Evolutionary conservation across 164 flowering plant species (phyloP).

Genomic region (Vitis amurensis): DNA sequence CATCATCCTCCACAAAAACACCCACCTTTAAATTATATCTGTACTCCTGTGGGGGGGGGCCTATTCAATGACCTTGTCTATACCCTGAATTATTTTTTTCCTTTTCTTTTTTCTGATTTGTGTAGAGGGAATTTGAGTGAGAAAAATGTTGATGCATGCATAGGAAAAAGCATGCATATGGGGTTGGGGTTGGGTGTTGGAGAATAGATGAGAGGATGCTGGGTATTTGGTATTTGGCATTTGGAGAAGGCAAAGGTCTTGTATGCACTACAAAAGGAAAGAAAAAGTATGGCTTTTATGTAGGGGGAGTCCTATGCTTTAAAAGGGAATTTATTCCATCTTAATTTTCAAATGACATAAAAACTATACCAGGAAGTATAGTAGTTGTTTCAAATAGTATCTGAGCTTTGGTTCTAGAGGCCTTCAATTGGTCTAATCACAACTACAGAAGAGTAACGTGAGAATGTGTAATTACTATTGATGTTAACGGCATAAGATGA

Average conservation of each 20-base stretch:
- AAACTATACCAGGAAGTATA: background rate
- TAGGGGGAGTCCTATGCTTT: slow-evolving; percentile 18
- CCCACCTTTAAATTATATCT: too few species aligned
- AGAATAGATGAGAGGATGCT: background rate
- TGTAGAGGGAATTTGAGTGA: background rate
- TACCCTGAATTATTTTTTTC: too few species aligned
- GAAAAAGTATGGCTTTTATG: slow-evolving; percentile 6
- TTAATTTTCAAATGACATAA: background rate
- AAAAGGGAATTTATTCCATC: slow-evolving; percentile 9
- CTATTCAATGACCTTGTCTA: too few species aligned
- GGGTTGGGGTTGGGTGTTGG: too few species aligned
- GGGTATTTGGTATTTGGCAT: slow-evolving; percentile 6
- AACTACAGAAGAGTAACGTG: background rate
- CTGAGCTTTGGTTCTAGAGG: background rate
- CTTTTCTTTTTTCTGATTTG: too few species aligned
- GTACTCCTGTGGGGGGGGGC: too few species aligned
- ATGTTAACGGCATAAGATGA: background rate
- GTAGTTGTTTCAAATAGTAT: background rate
- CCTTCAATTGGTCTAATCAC: background rate
- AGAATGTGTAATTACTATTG: background rate
- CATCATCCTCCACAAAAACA: too few species aligned
- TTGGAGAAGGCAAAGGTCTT: slow-evolving; percentile 1
- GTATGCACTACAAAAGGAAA: slow-evolving; percentile 12
- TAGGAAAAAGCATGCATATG: background rate
- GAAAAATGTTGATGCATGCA: background rate